A percentile compares a stretch with the other conserved stretches of the same genome.
Evolutionary conservation across 176 grass and related monocot species (phyloP).

Genomic region (Chrysopogon serrulatus): DNA sequence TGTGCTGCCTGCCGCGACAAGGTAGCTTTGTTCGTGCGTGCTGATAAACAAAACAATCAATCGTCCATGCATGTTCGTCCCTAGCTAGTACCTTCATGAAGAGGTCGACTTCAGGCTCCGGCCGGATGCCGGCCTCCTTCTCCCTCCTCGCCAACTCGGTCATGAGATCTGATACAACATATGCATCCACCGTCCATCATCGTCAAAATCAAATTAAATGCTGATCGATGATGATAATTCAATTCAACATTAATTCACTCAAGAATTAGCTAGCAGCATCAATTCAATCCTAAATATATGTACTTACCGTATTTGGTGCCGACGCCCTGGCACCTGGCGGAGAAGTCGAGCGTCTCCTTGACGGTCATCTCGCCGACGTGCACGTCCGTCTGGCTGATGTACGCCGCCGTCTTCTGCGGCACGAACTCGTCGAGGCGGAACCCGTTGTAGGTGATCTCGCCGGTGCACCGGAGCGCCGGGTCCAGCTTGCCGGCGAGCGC

Average conservation of each 20-base stretch:
- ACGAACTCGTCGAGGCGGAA: constrained; percentile 63
- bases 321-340: constrained; percentile 89
- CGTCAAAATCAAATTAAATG: no score
- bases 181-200: no score
- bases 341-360: constrained; percentile 98
- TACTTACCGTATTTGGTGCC: constrained; percentile 74
- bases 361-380: constrained; percentile 96
- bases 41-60: background rate
- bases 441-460: constrained; percentile 87
- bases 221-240: no score
- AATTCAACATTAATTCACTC: no score
- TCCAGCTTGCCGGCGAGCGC: constrained; percentile 90
- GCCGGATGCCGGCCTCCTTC: constrained; percentile 73
- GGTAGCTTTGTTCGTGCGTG: background rate
- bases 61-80: background rate
- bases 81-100: constrained; percentile 80
- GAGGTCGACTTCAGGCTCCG: constrained; percentile 91
- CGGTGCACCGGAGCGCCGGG: constrained; percentile 37
- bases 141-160: constrained; percentile 83
- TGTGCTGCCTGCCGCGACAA: background rate
- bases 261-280: background rate
- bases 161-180: constrained; percentile 60
- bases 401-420: constrained; percentile 96
- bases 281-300: no score
- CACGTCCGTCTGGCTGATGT: constrained; percentile 96